A percentile compares a stretch with the other conserved stretches of the same genome.
phyloP scores from a whole-genome alignment of 805 yeast species.

The Tetrapisispora namnaoensis region DNA sequence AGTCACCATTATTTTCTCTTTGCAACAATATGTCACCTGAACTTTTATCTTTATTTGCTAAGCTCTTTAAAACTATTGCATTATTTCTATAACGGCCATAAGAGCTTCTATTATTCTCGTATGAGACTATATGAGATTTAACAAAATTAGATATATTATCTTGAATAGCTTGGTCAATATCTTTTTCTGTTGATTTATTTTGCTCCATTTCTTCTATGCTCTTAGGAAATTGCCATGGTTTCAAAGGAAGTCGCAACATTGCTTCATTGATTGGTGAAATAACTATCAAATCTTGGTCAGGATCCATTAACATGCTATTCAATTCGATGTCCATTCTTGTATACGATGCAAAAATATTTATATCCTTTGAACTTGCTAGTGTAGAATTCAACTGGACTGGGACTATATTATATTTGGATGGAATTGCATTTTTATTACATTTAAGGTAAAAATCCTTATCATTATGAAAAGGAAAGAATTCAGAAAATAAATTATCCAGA shows the following conservation, averaged over 20 bases:
- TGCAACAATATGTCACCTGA: conserved; percentile 31
- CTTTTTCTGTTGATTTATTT: conserved; percentile 27
- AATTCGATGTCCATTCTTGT: conserved; percentile 52
- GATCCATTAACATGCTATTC: conserved; percentile 38
- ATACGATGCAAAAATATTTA: conserved; percentile 59
- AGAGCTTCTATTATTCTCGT: conserved; percentile 7
- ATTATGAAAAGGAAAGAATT: neutral
- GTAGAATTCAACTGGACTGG: conserved; percentile 21
- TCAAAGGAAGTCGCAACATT: conserved; percentile 37
- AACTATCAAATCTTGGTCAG: conserved; percentile 37
- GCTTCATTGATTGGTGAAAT: conserved; percentile 68
- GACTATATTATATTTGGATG: neutral
- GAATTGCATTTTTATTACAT: neutral
- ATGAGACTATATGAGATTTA: conserved; percentile 47
- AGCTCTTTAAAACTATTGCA: conserved; percentile 8
- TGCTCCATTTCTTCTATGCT: conserved; percentile 28
- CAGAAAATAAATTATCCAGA: neutral
- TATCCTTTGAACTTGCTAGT: conserved; percentile 28
- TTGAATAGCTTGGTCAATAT: conserved; percentile 40
- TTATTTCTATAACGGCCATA: conserved; percentile 3
- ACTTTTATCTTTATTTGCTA: conserved; percentile 24
- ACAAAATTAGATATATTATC: conserved; percentile 51
- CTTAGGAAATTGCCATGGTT: conserved; percentile 80
- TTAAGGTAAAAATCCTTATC: neutral
- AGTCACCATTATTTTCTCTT: conserved; percentile 27